Base-by-base conservation (phyloP, 2,329 filamentous ascomycete genomes). In the Fusarium illudens region DNA sequence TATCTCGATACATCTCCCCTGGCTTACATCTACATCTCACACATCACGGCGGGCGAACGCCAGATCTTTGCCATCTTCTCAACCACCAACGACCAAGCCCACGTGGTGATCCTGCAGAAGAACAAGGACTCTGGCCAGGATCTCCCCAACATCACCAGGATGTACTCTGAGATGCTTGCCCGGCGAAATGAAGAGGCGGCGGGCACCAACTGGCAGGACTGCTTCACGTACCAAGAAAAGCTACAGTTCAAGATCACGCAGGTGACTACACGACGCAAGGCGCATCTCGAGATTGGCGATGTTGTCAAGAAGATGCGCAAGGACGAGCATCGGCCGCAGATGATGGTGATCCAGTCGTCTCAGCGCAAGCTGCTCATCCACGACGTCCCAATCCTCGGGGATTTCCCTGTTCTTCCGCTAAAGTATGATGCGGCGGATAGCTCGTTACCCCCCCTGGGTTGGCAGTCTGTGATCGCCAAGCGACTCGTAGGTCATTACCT, bases 1-100 rank as follows among this genome's bases (percentile, higher is more conserved):
- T 99, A 99, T 74, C 88, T 99, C 3, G 87, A 90, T 17, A 86
- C 90, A 3, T 88, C 90, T 0, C 84, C 88, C 1, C 84, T 98
- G 76, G 90, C 90, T 19, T 99, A 97, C 76, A 85, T 98, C 56
- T 97, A 96, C 75, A 83, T 99, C 27, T 97, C 97, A 60, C 96
- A 99, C 79, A 91, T 99, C 74, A 90, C 91, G 44, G 90, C 94
- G 12, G 94, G 94, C 4, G 95, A 99, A 60, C 88, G 93, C 33
- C 94, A 99, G 75, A 90, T 99, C 53, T 98, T 97, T 77, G 94
- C 93, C 1, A 78, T 99, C 6, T 97, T 99, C 79, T 98, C 95
- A 0, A 95, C 93, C 0, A 88, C 88, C 0, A 90, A 87, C 67
- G 86, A 89, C 12, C 89, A 96, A 72, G 96, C 94, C 0, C 89